Conservation (phyloP, 2,329 filamentous ascomycete species). For the Nothophoma quercina region DNA sequence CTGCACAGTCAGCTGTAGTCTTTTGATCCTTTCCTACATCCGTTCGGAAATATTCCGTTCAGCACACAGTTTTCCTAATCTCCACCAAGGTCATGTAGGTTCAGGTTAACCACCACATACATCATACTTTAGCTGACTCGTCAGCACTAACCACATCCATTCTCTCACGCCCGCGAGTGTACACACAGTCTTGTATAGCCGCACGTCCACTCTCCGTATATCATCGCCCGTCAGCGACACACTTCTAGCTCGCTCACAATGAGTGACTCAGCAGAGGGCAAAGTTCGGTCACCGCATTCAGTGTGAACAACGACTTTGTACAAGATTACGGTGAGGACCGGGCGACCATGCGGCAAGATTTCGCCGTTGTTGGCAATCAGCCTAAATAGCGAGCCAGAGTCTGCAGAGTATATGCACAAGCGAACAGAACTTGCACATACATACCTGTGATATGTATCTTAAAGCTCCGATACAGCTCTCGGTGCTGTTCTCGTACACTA, state of each 20-base stretch:
- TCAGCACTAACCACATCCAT: slow-evolving; percentile 6
- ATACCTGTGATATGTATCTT: too few relatives aligned
- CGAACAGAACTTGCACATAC: not conserved
- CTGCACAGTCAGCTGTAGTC: not conserved
- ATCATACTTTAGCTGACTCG: not conserved
- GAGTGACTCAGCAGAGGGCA: too few relatives aligned
- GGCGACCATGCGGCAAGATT: not conserved
- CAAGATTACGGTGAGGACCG: not conserved
- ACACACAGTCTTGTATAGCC: not conserved
- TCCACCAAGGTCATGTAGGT: not conserved
- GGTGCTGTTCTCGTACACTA: not conserved
- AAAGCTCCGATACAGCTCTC: not conserved
- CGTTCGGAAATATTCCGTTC: not conserved
- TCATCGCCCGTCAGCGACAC: not conserved
- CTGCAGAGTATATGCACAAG: not conserved
- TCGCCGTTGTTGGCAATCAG: not conserved
- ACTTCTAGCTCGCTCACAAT: not conserved
- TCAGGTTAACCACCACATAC: not conserved
- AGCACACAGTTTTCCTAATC: not conserved
- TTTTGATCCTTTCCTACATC: not conserved
- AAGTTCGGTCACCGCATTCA: too few relatives aligned
- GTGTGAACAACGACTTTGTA: too few relatives aligned
- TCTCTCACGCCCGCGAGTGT: not conserved
- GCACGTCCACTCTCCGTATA: not conserved
- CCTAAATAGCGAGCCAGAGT: not conserved